Evolutionary conservation across 2,329 filamentous ascomycete genomes (phyloP).

Genomic region (Epichloe baconii): DNA sequence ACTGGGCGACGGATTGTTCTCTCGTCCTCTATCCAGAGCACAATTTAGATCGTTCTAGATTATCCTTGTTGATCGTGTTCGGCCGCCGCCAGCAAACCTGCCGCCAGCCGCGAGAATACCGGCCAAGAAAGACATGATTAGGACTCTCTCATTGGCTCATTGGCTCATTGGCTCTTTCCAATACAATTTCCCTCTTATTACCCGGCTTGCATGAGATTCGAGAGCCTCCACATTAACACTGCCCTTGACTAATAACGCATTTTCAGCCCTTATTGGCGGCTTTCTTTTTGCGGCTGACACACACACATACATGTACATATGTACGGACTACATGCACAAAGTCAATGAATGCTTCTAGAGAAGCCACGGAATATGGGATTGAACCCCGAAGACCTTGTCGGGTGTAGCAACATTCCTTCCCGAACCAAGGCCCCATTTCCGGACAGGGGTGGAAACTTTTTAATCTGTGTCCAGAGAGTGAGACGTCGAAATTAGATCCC

Average conservation of each 20-base stretch:
- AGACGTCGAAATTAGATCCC: too few species aligned
- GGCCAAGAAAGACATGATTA: neutral
- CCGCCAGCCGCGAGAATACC: neutral
- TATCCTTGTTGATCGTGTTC: neutral
- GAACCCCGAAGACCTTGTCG: neutral
- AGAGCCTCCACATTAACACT: neutral
- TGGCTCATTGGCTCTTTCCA: neutral
- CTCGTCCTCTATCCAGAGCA: neutral
- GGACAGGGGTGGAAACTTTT: too few species aligned
- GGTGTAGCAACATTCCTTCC: neutral
- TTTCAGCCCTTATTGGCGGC: neutral
- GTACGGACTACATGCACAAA: neutral
- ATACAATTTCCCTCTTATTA: neutral
- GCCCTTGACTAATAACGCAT: neutral
- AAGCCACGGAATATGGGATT: too few species aligned
- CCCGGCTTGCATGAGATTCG: neutral
- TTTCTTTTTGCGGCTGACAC: neutral
- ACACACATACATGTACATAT: neutral
- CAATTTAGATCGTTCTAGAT: neutral
- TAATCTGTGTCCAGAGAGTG: too few species aligned
- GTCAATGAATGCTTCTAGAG: neutral
- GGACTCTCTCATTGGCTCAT: neutral
- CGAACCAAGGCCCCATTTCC: too few species aligned
- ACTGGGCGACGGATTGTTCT: neutral
- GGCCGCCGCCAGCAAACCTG: neutral